Base-by-base conservation (phyloP, 1,284 basidiomycete species). In the Apiotrichum laibachii region DNA sequence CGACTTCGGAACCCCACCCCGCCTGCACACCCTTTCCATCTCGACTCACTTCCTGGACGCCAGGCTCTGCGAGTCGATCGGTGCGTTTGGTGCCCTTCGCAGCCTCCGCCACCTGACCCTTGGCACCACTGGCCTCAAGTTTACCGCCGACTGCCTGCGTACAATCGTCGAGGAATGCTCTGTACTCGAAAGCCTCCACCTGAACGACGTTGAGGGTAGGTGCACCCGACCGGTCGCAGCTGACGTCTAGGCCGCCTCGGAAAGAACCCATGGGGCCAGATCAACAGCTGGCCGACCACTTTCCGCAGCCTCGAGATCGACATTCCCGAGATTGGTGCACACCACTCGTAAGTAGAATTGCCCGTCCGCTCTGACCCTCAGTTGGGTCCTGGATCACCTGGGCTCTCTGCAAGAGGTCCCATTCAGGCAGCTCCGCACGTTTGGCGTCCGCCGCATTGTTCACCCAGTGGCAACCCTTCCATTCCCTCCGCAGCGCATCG, bases 321-420 rank as follows among this genome's bases (percentile, higher is more conserved):
- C 5, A 63, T 69, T 40, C 18, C 56, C 4, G 71, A 72, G 40
- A 51, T 49, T 12, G 62, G 63, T 5, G 19, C 51, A 0, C 68
- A 68, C 46, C 67, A 70, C 33, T 70, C 71, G 61, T 69, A 37
- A 59, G 69, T 53, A 16, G 21, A 16, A 4, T 1, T 12, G 11
- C 4, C 5, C 10, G n/a, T 12, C 5, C 2, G 1, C 39, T 13
- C 52, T 52, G 16, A 44, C 48, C 6, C 0, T 6, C 51, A 71
- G 67, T 2, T 72, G 71, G 71, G 61, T 66, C 6, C 34, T 67
- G 26, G 60, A 72, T 34, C 69, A 72, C 56, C 66, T 72, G 13
- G 31, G 45, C 2, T 70, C 68, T 0, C 56, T 71, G 31, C 63
- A 67, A 16, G 51, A 57, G 8, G 48, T 68, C 2, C 68, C 68